Base-by-base conservation (phyloP, 768 basidiomycete species). In the Sporobolomyces pararoseus region DNA sequence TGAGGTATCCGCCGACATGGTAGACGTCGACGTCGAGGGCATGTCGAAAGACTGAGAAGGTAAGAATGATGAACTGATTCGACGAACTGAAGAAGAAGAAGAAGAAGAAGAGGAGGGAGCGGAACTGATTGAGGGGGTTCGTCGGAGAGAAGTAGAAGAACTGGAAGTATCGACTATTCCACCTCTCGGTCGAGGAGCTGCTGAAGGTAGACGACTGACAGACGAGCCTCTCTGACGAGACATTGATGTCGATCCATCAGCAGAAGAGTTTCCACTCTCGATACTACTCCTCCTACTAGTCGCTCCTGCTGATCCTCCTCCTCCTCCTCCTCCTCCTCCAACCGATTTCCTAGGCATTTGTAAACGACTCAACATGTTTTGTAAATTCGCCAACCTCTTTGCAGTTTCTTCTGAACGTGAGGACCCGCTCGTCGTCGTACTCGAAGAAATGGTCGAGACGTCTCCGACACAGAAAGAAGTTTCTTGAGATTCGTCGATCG, bases 381-480 rank as follows among this genome's bases (percentile, higher is more conserved):
- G 72, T 39, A 73, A 49, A 52, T 73, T 73, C 19, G 68, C 72
- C 37, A 73, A 68, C 1, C 72, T 39, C n/a, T 58, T 59, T 4
- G 72, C 65, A 25, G 72, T 73, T 46, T 73, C 72, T 7, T 69
- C 65, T 21, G 70, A 64, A 5, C 47, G 31, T 12, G 29, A n/a
- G n/a, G n/a, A n/a, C n/a, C n/a, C 46, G 29, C 54, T 46, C 19
- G 57, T 34, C 3, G 35, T 35, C 19, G n/a, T n/a, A n/a, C n/a
- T n/a, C n/a, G n/a, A n/a, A n/a, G 63, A 52, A 2, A 34, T 29
- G 3, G 44, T 52, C 51, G 58, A 53, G 14, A 31, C 27, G 29
- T 44, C 52, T n/a, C 37, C 25, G 47, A 21, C 19, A 5, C 50
- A 37, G 50, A 53, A 47, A 27, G 51, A 63, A 17, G 25, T 13